Evolutionary conservation across 768 basidiomycete species (phyloP), one percentile per base, ranked within the genome.

Genomic region (Rhizopogon vinicolor): DNA sequence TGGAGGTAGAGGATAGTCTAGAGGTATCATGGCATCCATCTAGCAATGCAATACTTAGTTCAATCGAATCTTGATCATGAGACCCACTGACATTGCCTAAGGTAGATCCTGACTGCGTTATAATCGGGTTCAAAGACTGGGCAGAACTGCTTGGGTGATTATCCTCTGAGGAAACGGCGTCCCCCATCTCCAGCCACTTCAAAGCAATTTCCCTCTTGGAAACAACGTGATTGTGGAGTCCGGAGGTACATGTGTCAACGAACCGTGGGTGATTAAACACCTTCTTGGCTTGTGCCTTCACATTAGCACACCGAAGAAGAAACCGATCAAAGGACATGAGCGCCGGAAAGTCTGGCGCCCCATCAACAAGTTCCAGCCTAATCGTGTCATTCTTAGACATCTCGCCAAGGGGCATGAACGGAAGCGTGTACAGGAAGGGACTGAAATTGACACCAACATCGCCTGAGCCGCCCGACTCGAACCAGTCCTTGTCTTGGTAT

Each of bases 261-360:
- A 79, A 75, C 22, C 80, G 62, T 2, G 79, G 82, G 53, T 80
- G 74, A 5, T 63, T 63, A 1, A 77, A 59, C 18, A 66, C 59
- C 3, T 59, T 58, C 31, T 63, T 62, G 1, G 75, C 63, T 59
- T 78, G 75, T 13, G 62, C 58, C 60, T 72, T 71, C 19, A 77
- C 66, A 31, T 64, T 55, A 25, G 64, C 64, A 33, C 72, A 74
- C 12, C 81, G 73, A n/a, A 75, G 62, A 42, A 78, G 60, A 62
- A 85, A 82, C 8, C 79, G 76, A 22, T 66, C 56, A 7, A 59
- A 67, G 4, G 80, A 76, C 41, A 83, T 67, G 14, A 83, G 63
- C 14, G 69, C 57, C 1, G 59, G 56, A 51, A 75, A 74, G 5
- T 69, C 56, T 1, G 82, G 82, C 25, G 78, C 60, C 1, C 63